Evolutionary conservation across 768 basidiomycete genomes (phyloP), one percentile per base, ranked within the genome.

Genomic region (Dacryopinax primogenitus): DNA sequence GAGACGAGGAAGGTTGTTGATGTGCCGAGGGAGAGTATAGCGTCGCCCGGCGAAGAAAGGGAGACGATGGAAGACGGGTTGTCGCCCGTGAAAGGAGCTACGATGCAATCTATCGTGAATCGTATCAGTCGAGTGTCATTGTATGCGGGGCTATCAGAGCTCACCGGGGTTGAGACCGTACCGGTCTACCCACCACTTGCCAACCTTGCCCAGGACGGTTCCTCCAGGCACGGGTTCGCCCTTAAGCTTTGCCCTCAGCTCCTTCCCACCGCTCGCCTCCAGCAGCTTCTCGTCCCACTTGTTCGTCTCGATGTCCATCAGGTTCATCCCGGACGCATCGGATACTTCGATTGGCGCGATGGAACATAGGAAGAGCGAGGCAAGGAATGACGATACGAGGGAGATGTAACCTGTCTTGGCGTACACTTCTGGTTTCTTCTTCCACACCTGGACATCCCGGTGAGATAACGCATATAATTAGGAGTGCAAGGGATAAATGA

Each of bases 251-350:
- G 73, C 68, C 16, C 82, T 82, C 47, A 92, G 76, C 62, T 81
- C 83, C 3, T 83, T 75, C 2, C 87, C 88, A 34, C 87, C 89
- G 68, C 85, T 87, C 1, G 83, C 80, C 23, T 84, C 77, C 11
- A 92, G 76, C 41, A 92, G 76, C 39, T 75, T 70, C 65, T 85
- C 81, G 66, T 88, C 82, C 90, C 90, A 93, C 73, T 83, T 83
- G 73, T 82, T 82, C 1, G 83, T 81, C 33, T 85, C 74, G 63
- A 92, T 82, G 67, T 89, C 78, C 86, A 89, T 92, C 32, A 92
- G 76, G 72, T 92, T 92, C 89, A 90, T 92, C 0, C 92, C 92
- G 71, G 88, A 90, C 1, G 89, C 90, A 74, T 93, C 92, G 28
- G 86, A 85, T n/a, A 86, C 83, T 69, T 94, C 92, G 63, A 91